Conservation (phyloP, 2,329 filamentous ascomycete species). For the Colletotrichum sp. region DNA sequence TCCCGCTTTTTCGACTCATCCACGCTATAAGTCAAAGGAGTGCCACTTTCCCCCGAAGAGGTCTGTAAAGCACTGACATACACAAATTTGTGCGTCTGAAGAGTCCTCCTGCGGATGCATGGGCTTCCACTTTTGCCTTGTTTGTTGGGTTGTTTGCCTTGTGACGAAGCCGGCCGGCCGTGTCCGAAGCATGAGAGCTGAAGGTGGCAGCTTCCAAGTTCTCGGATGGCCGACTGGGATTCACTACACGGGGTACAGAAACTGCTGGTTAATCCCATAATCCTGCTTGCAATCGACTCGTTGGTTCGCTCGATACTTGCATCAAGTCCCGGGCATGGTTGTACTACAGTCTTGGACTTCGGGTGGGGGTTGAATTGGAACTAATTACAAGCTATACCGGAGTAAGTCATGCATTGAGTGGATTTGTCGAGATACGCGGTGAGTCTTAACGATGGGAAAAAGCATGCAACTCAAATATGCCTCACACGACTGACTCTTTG, state of each 20-base stretch:
- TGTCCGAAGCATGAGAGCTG: not conserved
- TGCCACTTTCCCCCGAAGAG: not conserved
- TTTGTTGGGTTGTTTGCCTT: not conserved
- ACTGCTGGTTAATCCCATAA: not conserved
- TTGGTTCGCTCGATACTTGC: too few species aligned
- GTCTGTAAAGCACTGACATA: not conserved
- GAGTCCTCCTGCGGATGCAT: not conserved
- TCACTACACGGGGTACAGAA: not conserved
- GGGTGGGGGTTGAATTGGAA: rapidly evolving
- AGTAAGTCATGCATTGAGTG: not conserved
- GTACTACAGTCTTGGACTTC: not conserved
- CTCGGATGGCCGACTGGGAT: not conserved
- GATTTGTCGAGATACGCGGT: not conserved
- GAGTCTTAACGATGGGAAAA: not conserved
- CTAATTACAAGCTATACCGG: not conserved
- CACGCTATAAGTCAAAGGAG: not conserved
- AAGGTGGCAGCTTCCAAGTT: not conserved
- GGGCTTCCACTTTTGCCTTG: not conserved
- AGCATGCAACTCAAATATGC: not conserved
- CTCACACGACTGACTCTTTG: not conserved
- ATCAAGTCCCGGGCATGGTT: not conserved
- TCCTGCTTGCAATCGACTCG: not conserved
- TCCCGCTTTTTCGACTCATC: not conserved
- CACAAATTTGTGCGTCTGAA: not conserved
- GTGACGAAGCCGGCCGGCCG: not conserved